Evolutionary conservation across 2,329 filamentous ascomycete species (phyloP).

Genomic region (Akanthomyces dipterigenus): DNA sequence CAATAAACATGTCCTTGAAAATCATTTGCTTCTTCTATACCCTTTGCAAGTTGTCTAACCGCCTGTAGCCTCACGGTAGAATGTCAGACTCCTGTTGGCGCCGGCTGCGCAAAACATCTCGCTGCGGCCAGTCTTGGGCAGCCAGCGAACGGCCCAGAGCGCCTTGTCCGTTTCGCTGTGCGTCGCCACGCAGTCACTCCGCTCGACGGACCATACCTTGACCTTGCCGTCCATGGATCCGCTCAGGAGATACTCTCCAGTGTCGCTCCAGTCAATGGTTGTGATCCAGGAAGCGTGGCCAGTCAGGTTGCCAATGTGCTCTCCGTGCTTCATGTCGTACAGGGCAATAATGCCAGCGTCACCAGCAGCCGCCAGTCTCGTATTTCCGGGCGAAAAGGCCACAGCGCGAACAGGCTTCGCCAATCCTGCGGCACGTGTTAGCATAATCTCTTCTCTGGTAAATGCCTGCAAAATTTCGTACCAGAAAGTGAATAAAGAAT

Average conservation of each 20-base stretch:
- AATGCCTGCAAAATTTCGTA: constrained; percentile 29
- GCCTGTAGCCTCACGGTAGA: constrained; percentile 80
- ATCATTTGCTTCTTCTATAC: background rate
- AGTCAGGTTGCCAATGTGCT: constrained; percentile 79
- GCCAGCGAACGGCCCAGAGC: constrained; percentile 78
- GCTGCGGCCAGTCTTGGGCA: constrained; percentile 63
- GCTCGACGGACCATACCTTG: constrained; percentile 91
- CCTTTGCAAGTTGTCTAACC: constrained; percentile 19
- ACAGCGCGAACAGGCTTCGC: constrained; percentile 81
- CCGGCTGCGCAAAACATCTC: constrained; percentile 75
- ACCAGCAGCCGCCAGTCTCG: constrained; percentile 79
- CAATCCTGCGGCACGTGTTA: constrained; percentile 50
- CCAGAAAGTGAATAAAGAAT: constrained; percentile 80
- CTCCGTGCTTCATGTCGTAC: constrained; percentile 87
- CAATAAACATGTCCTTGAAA: background rate
- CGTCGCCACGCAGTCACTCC: constrained; percentile 78
- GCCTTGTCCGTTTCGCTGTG: constrained; percentile 84
- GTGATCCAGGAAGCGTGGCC: constrained; percentile 85
- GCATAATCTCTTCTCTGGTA: background rate
- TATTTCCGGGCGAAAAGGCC: constrained; percentile 80
- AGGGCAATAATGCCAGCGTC: constrained; percentile 84
- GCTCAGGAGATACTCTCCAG: constrained; percentile 83
- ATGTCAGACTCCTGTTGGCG: constrained; percentile 66
- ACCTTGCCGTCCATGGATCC: constrained; percentile 88
- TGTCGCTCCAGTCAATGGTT: constrained; percentile 86